Percentiles rank a stretch among this genome's conserved stretches.
These are phyloP conservation scores for Stereum hirsutum DNA, from an alignment of 1,284 basidiomycete species.

Conservation along the genomic window DNA sequence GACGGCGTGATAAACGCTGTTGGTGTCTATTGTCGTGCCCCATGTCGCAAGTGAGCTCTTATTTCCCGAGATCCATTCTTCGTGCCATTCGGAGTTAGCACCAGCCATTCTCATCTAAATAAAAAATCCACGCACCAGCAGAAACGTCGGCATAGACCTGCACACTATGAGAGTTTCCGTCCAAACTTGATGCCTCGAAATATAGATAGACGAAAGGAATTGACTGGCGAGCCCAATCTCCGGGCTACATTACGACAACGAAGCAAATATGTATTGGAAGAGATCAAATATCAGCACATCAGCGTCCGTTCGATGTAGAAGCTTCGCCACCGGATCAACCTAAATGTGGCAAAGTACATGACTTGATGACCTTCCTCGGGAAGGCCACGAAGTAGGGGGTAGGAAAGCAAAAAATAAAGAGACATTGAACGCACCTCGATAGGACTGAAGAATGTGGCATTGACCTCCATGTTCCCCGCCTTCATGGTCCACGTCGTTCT, in stretches of 20 bases:
- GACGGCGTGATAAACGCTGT: slow-evolving; percentile 6
- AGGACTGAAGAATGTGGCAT: slow-evolving; percentile 18
- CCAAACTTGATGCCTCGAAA: slow-evolving; percentile 19
- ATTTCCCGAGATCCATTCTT: slow-evolving; percentile 12
- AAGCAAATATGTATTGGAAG: too few relatives aligned
- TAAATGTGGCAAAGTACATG: too few relatives aligned
- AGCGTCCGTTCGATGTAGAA: too few relatives aligned
- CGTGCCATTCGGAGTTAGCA: background rate
- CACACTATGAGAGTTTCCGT: slow-evolving; percentile 21
- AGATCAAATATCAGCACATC: too few relatives aligned
- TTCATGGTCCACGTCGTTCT: slow-evolving; percentile 13
- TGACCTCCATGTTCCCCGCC: slow-evolving; percentile 16
- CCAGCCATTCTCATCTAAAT: background rate
- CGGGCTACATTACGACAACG: slow-evolving; percentile 9
- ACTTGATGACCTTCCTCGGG: slow-evolving; percentile 21
- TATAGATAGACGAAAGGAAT: slow-evolving; percentile 23
- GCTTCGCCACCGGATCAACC: too few relatives aligned
- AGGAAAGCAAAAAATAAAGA: too few relatives aligned
- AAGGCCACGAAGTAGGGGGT: background rate
- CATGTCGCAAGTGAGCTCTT: background rate
- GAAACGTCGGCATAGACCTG: slow-evolving; percentile 26
- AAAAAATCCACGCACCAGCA: slow-evolving; percentile 9
- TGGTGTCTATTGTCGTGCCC: background rate
- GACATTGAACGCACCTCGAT: slow-evolving; percentile 18
- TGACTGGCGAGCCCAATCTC: slow-evolving; percentile 18